Evolutionary conservation across 106 monocot species (phyloP), one percentile per base, ranked within the genome.

Genomic region (Dendrobium catenatum): DNA sequence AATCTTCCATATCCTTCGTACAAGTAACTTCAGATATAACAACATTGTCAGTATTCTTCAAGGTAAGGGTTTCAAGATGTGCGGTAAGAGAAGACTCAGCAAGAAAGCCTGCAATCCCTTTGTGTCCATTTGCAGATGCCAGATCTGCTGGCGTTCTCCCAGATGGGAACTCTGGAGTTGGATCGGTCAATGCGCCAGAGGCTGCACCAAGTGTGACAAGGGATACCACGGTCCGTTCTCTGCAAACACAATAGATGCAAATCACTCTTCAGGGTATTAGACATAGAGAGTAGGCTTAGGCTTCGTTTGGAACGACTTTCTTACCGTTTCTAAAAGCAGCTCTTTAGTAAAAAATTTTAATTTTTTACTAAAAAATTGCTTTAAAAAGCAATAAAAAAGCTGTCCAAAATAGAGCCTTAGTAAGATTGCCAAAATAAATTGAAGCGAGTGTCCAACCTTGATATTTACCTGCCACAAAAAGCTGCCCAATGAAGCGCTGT

Each of bases 401-500:
- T 31, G 0, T 31, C 31, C 1, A 0, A 31, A 31, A 31, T 1
- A 31, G 31, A 31, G 31, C 31, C 31, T 31, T 0, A 31, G 4
- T 24, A 64, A 15, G 22, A 19, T 64, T 10, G 9, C 54, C 9
- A 64, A 48, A 56, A 42, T 22, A 24, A 19, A 43, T 20, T 17
- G 10, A 20, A 64, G 22, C n/a, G 5, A 58, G 17, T 22, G 72
- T n/a, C 13, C 16, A 74, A 6, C 2, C 33, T 11, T 11, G 16
- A 77, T 10, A 16, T 51, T 72, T 79, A 92, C 95, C 95, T 90
- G 46, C 92, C 95, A 88, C 73, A 86, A 55, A 67, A 90, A 17
- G 95, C 95, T 11, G 93, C 92, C 95, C 95, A 95, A 78, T 95
- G 95, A 81, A 95, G 89, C 7, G 92, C 95, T 76, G 95, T 95